Evolutionary conservation across 202 grass and related monocot genomes (phyloP).

Genomic region (Musa balbisiana): DNA sequence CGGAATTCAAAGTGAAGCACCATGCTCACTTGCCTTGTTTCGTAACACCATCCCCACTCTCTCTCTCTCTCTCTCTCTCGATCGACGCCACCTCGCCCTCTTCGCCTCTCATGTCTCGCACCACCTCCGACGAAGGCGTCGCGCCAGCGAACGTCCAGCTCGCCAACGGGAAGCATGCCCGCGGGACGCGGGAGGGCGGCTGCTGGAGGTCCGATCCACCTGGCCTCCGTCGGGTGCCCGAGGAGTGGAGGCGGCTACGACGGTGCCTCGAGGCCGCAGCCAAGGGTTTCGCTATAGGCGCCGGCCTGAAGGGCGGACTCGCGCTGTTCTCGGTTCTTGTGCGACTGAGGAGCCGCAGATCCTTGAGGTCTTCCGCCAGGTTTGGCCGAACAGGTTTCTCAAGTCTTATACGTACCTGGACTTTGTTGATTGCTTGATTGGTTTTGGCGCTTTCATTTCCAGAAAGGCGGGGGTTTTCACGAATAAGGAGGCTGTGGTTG

Average conservation of each 20-base stretch:
- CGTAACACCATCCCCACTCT: no score
- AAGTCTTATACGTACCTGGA: not conserved
- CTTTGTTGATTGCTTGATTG: not conserved
- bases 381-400: not conserved
- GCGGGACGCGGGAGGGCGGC: not conserved
- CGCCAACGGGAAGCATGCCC: conserved; percentile 11
- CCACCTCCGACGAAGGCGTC: not conserved
- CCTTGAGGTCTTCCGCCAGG: conserved; percentile 36
- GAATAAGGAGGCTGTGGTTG: conserved; percentile 63
- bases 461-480: conserved; percentile 63
- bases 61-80: no score
- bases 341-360: conserved; percentile 72
- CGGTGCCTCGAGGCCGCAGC: conserved; percentile 61
- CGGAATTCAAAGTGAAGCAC: no score
- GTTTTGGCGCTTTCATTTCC: conserved; percentile 5
- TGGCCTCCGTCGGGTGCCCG: not conserved
- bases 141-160: conserved; percentile 26
- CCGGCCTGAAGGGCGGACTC: conserved; percentile 81
- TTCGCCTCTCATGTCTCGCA: not conserved
- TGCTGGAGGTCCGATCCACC: not conserved
- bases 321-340: conserved; percentile 79
- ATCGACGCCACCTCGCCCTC: not conserved
- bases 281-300: conserved; percentile 85
- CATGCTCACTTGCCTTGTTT: no score
- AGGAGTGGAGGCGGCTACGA: conserved; percentile 65